Base-by-base conservation (phyloP, 345 rosid species). In the Acer saccharum region DNA sequence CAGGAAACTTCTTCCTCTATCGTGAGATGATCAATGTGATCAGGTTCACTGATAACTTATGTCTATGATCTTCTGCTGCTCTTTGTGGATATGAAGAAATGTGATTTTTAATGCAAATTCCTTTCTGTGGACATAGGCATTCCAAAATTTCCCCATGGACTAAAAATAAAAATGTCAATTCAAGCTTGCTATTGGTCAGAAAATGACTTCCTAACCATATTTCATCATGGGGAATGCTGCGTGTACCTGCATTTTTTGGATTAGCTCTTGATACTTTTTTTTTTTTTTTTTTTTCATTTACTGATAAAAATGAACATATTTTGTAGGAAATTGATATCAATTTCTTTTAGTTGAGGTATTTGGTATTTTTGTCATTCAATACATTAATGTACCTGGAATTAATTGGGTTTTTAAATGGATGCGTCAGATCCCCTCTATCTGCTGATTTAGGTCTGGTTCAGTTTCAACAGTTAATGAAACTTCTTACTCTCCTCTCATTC, bases 1-100 rank as follows among this genome's bases (percentile, higher is more conserved):
- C 79, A 60, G 79, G 76, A 54, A 69, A 76, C 75, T 76, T 77
- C 68, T 39, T 50, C 73, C 39, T 68, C 79, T 23, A 8, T 13
- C 9, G 60, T 16, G 69, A 71, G 71, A 72, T 79, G 68, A 77
- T 44, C 62, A 23, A n/a, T 65, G 46, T 62, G 17, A 27, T 63
- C 58, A 6, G 63, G n/a, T 27, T 65, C 13, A 35, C 20, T 14
- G n/a, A 7, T 23, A 44, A 39, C 58, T 63, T 2, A 25, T 25
- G 14, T 69, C 20, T 69, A 7, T 50, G 43, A 41, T 48, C 61
- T 52, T 50, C 16, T 70, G 73, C n/a, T 50, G 21, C 39, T 48
- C 25, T 1, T 25, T n/a, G 7, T 65, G 68, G n/a, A 41, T 20
- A 2, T 14, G 18, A 67, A 21, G 27, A 65, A 23, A 23, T 43